Conservation (phyloP, 2,329 filamentous ascomycete genomes). For the Colletotrichum melonis region DNA sequence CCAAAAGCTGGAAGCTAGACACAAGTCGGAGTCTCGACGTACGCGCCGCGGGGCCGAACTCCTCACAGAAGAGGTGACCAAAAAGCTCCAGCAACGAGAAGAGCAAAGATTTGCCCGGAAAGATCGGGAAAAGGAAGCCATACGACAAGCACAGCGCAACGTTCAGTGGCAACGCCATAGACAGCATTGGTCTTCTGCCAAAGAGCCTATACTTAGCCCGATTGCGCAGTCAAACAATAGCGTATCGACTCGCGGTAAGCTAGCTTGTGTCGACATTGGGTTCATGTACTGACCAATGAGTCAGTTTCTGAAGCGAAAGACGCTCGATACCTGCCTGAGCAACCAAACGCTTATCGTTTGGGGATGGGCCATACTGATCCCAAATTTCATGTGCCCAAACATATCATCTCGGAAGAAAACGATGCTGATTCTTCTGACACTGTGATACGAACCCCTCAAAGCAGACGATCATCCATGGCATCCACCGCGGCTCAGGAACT, state of each 20-base stretch:
- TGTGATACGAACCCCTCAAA: conserved; percentile 49
- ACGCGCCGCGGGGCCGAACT: conserved; percentile 53
- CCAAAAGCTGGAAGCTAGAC: conserved; percentile 46
- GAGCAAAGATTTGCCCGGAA: conserved; percentile 56
- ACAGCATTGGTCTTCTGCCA: conserved; percentile 63
- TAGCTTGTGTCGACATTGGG: background rate
- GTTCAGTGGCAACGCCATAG: conserved; percentile 58
- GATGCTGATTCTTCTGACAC: conserved; percentile 48
- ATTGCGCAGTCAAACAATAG: conserved; percentile 54
- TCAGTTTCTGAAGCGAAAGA: conserved; percentile 6
- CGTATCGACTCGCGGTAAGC: conserved; percentile 29
- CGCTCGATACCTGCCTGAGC: background rate
- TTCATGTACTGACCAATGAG: background rate
- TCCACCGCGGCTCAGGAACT: background rate
- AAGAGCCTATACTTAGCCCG: conserved; percentile 61
- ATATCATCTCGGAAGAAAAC: conserved; percentile 24
- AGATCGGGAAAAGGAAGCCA: conserved; percentile 51
- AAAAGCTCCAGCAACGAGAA: conserved; percentile 43
- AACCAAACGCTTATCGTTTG: conserved; percentile 30
- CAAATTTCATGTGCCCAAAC: conserved; percentile 23
- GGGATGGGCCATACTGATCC: conserved; percentile 2
- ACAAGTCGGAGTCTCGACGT: conserved; percentile 47
- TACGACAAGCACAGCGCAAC: conserved; percentile 45
- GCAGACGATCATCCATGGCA: conserved; percentile 36
- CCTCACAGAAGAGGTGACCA: conserved; percentile 58